Evolutionary conservation across 2,329 filamentous ascomycete species (phyloP), one percentile per base, ranked within the genome.

Genomic region (Purpureocillium lavendulum): DNA sequence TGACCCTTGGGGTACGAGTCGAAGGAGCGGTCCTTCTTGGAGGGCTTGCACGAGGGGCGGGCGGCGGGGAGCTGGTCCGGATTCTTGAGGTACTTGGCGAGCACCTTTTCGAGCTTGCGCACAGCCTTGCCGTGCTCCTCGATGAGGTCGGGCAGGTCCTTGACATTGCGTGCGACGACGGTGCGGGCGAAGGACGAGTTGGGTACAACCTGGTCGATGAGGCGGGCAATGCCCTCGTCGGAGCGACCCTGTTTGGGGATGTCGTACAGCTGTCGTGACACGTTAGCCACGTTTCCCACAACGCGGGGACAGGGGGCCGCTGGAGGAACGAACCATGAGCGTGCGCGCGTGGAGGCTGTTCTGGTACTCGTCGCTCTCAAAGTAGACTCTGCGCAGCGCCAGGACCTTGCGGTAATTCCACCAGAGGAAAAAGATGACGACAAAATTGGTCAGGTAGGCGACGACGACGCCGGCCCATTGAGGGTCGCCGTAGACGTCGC

Each of bases 81-180:
- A 44, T 95, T 84, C 60, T 84, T 94, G 35, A 98, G 71, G 56
- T 98, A 97, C 50, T 85, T 94, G 30, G 92, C 85, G 39, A 98
- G 65, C 4, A 94, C 75, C 34, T 77, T 75, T 58, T 98, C 92
- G 30, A 98, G 73, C 49, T 87, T 73, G 35, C 86, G 79, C 28
- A 98, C 92, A 0, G 80, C 73, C 47, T 83, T 71, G 40, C 87
- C 82, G 54, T 98, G 89, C 56, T 94, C 75, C 43, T 83, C 78
- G 45, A 98, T 92, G 42, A 97, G 67, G 14, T 83, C 73, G 10
- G 92, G 92, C 11, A 98, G 71, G 30, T 90, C 82, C 59, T 90
- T 94, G 45, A 96, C 88, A 52, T 97, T 96, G 46, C 92, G 80
- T 17, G 87, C 89, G 51, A 97, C 82, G 10, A 86, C 82, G 15